phyloP scores from a whole-genome alignment of 192 early-diverging fungal species.

The Coemansia sp. region DNA sequence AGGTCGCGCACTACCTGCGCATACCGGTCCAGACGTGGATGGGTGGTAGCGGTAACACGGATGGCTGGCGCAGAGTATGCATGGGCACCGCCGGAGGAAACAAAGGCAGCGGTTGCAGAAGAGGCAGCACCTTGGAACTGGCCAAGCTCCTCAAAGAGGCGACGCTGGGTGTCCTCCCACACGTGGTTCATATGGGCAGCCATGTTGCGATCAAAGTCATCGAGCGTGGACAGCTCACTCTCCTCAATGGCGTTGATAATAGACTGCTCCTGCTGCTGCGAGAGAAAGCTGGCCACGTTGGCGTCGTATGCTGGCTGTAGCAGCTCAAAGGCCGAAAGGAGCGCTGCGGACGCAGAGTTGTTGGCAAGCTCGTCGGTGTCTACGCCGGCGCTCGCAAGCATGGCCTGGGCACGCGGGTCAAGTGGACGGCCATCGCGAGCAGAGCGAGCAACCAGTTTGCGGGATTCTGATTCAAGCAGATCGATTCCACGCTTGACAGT shows the following conservation, averaged over 20 bases:
- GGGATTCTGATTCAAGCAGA: constrained; percentile 86
- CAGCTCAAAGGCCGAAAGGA: constrained; percentile 73
- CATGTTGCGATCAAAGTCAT: constrained; percentile 69
- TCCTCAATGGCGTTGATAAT: constrained; percentile 77
- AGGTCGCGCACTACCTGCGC: constrained; percentile 34
- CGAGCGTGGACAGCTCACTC: constrained; percentile 60
- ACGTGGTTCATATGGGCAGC: constrained; percentile 60
- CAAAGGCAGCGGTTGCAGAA: neutral
- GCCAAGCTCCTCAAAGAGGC: constrained; percentile 84
- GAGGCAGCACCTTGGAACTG: constrained; percentile 50
- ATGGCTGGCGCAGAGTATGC: neutral
- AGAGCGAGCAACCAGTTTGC: constrained; percentile 63
- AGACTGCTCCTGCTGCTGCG: constrained; percentile 73
- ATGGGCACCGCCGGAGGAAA: constrained; percentile 2
- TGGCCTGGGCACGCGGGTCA: constrained; percentile 59
- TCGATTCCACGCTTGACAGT: constrained; percentile 81
- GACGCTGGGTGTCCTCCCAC: constrained; percentile 74
- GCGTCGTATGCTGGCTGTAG: constrained; percentile 75
- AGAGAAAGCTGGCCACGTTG: constrained; percentile 79
- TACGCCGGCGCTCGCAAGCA: constrained; percentile 78
- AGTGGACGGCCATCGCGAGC: constrained; percentile 33
- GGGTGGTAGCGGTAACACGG: constrained; percentile 13
- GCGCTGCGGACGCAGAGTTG: constrained; percentile 63
- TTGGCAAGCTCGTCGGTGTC: constrained; percentile 72
- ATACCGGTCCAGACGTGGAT: constrained; percentile 45